Conservation (phyloP, 345 rosid genomes). For the Eucalyptus tenuipes region DNA sequence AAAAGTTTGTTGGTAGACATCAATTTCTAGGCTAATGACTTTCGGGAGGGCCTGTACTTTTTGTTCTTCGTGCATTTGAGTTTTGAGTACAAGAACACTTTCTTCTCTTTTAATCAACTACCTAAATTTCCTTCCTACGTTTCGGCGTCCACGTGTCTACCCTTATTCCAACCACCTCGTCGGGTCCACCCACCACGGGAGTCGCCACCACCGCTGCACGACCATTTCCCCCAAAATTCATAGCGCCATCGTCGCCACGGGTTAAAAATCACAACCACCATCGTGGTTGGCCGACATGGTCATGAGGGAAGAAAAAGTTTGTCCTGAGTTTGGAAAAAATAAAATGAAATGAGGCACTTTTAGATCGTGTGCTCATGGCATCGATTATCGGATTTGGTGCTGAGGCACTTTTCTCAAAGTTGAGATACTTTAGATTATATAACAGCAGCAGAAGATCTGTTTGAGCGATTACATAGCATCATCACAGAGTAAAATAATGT, state of each 20-base stretch:
- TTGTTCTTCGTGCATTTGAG: neutral
- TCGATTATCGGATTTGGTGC: neutral
- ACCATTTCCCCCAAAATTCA: neutral
- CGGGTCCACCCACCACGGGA: neutral
- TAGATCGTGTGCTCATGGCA: neutral
- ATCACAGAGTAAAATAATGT: accelerated
- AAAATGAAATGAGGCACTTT: neutral
- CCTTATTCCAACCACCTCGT: neutral
- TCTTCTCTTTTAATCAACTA: neutral
- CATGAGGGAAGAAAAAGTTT: neutral
- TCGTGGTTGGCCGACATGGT: neutral
- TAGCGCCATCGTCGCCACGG: neutral
- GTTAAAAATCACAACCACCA: neutral
- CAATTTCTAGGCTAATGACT: neutral
- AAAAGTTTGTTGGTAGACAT: neutral
- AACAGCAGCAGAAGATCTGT: neutral
- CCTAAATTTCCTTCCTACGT: neutral
- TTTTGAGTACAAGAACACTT: neutral
- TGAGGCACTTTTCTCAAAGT: neutral
- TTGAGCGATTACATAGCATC: neutral
- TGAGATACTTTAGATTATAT: neutral
- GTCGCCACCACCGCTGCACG: neutral
- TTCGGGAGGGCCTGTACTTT: neutral
- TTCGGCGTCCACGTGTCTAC: neutral
- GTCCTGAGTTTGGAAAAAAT: neutral